phyloP scores from a whole-genome alignment of 768 basidiomycete genomes.

The Saitozyma sp. region DNA sequence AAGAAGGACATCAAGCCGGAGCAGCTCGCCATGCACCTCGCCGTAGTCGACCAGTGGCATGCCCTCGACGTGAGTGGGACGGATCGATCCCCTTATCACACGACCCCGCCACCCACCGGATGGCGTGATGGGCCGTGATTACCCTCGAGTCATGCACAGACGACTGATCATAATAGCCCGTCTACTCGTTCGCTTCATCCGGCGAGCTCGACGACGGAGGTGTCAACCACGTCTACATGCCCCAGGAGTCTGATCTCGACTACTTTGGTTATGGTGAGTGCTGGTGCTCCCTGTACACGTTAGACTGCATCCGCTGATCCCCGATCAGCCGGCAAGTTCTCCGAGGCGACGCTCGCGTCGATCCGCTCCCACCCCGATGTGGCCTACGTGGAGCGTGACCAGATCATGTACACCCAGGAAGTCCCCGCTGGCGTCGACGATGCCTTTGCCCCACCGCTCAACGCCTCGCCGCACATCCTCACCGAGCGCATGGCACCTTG shows the following conservation, averaged over 20 bases:
- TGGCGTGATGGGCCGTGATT: no score
- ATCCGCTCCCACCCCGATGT: constrained; percentile 86
- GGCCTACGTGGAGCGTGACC: constrained; percentile 88
- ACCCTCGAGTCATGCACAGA: not conserved
- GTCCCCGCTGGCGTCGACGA: constrained; percentile 49
- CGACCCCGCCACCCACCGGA: constrained; percentile 1
- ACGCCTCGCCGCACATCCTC: constrained; percentile 16
- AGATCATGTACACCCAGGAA: constrained; percentile 77
- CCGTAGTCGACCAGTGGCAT: constrained; percentile 69
- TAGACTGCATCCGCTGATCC: constrained; percentile 3
- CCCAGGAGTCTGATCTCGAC: constrained; percentile 61
- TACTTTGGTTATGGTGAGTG: constrained; percentile 58
- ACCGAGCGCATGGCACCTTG: constrained; percentile 53
- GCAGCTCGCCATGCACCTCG: constrained; percentile 67
- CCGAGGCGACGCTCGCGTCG: constrained; percentile 65
- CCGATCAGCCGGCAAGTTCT: constrained; percentile 67
- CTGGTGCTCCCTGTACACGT: not conserved
- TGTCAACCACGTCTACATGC: constrained; percentile 69
- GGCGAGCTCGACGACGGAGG: constrained; percentile 45
- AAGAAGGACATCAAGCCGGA: constrained; percentile 66
- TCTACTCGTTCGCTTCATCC: constrained; percentile 27
- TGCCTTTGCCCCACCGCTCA: constrained; percentile 15
- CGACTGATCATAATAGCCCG: constrained; percentile 22
- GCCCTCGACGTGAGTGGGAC: constrained; percentile 55
- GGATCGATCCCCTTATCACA: constrained; percentile 3